Evolutionary conservation across 129 eudicot genomes (phyloP).

Genomic region (Solidago caesia): DNA sequence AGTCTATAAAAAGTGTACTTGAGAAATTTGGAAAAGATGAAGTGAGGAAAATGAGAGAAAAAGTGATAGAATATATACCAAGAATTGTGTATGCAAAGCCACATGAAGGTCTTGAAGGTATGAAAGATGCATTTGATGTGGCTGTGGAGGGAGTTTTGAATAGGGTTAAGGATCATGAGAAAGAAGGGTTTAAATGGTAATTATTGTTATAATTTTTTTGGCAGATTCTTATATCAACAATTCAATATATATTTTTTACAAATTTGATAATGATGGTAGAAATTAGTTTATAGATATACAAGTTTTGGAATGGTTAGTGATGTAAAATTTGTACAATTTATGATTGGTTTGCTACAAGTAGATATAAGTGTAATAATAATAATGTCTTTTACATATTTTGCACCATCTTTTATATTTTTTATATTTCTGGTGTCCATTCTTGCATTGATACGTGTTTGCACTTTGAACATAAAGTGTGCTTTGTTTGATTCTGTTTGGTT

Average conservation of each 20-base stretch:
- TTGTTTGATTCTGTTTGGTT: not conserved
- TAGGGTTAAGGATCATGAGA: constrained; percentile 64
- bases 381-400: constrained; percentile 5
- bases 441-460: not conserved
- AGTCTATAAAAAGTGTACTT: constrained; percentile 55
- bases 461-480: not conserved
- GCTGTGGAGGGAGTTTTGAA: constrained; percentile 79
- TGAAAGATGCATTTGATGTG: constrained; percentile 84
- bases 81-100: constrained; percentile 64
- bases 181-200: constrained; percentile 62
- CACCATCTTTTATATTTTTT: not conserved
- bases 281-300: constrained; percentile 24
- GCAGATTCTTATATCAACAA: not conserved
- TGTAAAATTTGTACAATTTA: constrained; percentile 36
- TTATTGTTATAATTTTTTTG: constrained; percentile 12
- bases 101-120: constrained; percentile 53
- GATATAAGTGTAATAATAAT: constrained; percentile 2
- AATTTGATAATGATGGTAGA: constrained; percentile 16
- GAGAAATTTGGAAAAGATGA: constrained; percentile 48
- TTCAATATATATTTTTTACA: constrained; percentile 2
- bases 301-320: constrained; percentile 9
- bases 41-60: constrained; percentile 67
- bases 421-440: not conserved
- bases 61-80: constrained; percentile 79
- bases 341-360: constrained; percentile 5